phyloP scores from a whole-genome alignment of 2,329 filamentous ascomycete genomes.

The Colletotrichum acutatum region DNA sequence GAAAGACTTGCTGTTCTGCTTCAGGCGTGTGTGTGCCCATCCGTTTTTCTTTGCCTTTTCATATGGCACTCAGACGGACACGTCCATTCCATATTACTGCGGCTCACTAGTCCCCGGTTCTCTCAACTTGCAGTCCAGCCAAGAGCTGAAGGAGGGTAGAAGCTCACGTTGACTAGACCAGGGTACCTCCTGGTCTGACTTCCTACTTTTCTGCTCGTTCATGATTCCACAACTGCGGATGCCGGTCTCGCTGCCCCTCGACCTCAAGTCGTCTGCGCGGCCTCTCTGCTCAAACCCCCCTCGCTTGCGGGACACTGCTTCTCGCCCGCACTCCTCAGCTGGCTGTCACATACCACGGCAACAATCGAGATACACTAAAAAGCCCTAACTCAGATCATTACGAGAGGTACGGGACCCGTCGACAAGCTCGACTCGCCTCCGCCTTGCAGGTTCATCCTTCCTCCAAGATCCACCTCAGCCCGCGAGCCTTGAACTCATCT shows the following conservation, averaged over 20 bases:
- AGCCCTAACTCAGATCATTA: slow-evolving; percentile 33
- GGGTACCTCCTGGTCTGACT: slow-evolving; percentile 13
- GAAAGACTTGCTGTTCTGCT: slow-evolving; percentile 25
- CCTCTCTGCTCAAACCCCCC: slow-evolving; percentile 24
- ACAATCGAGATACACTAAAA: slow-evolving; percentile 32
- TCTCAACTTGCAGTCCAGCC: background rate
- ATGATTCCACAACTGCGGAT: slow-evolving; percentile 32
- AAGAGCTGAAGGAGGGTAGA: slow-evolving; percentile 27
- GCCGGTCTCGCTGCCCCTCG: slow-evolving; percentile 34
- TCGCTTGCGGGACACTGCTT: slow-evolving; percentile 30
- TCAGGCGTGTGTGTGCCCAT: slow-evolving; percentile 19
- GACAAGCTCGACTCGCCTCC: slow-evolving; percentile 29
- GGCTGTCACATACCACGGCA: slow-evolving; percentile 28
- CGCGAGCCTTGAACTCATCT: slow-evolving; percentile 32
- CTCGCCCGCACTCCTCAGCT: slow-evolving; percentile 24
- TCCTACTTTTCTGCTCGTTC: slow-evolving; percentile 23
- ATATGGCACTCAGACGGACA: slow-evolving; percentile 1
- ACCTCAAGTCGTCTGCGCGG: slow-evolving; percentile 30
- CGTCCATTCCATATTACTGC: background rate
- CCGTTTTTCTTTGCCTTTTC: slow-evolving; percentile 16
- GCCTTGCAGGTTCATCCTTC: slow-evolving; percentile 27
- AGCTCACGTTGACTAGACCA: slow-evolving; percentile 15
- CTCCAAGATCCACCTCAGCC: slow-evolving; percentile 34
- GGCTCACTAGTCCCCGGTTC: slow-evolving; percentile 3
- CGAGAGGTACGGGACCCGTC: slow-evolving; percentile 25